These are phyloP conservation scores for Rhizopogon roseolus DNA, from an alignment of 768 basidiomycete genomes.

Conservation along the genomic window DNA sequence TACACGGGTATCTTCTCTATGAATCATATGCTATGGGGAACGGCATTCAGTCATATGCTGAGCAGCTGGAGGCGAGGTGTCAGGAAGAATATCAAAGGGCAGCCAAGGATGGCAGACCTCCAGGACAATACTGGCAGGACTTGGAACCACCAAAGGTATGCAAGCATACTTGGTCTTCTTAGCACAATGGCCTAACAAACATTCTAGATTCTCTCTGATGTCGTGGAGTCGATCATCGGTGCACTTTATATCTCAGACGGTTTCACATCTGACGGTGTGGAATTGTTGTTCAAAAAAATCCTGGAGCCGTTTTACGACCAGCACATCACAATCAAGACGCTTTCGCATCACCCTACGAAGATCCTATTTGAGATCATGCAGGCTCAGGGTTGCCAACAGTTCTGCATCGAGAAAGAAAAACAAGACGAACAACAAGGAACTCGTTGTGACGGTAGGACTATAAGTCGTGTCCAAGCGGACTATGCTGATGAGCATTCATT, in stretches of 20 bases:
- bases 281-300: slow-evolving; percentile 61
- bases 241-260: slow-evolving; percentile 76
- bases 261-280: slow-evolving; percentile 56
- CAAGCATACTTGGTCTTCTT: background rate
- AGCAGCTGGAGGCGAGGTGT: slow-evolving; percentile 40
- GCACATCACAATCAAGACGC: slow-evolving; percentile 66
- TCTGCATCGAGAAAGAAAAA: slow-evolving; percentile 54
- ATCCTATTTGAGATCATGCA: slow-evolving; percentile 70
- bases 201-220: slow-evolving; percentile 65
- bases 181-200: slow-evolving; percentile 3
- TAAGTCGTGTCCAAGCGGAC: slow-evolving; percentile 4
- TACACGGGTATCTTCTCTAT: slow-evolving; percentile 57
- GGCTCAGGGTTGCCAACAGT: slow-evolving; percentile 63
- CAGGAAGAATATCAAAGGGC: slow-evolving; percentile 43
- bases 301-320: slow-evolving; percentile 77
- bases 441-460: slow-evolving; percentile 49
- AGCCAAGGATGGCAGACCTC: slow-evolving; percentile 41
- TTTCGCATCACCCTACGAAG: slow-evolving; percentile 76
- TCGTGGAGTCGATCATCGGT: slow-evolving; percentile 76
- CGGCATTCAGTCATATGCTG: slow-evolving; percentile 50
- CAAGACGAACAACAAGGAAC: slow-evolving; percentile 28
- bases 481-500: slow-evolving; percentile 10
- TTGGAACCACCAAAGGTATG: slow-evolving; percentile 73
- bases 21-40: slow-evolving; percentile 48
- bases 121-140: slow-evolving; percentile 77